A percentile compares a stretch with the other conserved stretches of the same genome.
phyloP scores from a whole-genome alignment of 2,329 filamentous ascomycete genomes.

The Drechslera avenae region DNA sequence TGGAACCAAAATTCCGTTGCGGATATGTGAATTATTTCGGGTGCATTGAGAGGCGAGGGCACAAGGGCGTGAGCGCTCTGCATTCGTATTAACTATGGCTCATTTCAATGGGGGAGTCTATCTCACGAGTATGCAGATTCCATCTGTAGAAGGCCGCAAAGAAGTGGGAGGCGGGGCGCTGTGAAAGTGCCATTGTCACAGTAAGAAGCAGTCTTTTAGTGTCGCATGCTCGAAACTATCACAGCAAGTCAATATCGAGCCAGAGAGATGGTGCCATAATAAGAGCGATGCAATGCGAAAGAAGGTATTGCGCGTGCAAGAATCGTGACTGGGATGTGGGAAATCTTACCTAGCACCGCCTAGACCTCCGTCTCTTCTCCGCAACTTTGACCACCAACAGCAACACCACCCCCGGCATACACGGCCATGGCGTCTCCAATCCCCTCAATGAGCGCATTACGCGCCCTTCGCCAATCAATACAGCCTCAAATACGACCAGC shows the following conservation, averaged over 20 bases:
- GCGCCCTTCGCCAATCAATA: constrained; percentile 37
- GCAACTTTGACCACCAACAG: constrained; percentile 24
- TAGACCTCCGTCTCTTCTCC: constrained; percentile 28
- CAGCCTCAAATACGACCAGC: constrained; percentile 22
- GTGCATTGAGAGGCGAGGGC: not conserved
- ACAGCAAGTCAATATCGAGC: not conserved
- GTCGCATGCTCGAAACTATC: not conserved
- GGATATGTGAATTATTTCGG: not conserved
- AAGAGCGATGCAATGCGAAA: constrained; percentile 4
- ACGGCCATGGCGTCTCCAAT: constrained; percentile 38
- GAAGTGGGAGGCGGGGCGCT: constrained; percentile 44
- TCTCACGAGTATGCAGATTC: constrained; percentile 41
- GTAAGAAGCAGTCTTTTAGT: not conserved
- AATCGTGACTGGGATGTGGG: constrained; percentile 3
- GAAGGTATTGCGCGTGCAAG: constrained; percentile 7
- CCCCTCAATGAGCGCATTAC: constrained; percentile 40
- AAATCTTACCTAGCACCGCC: constrained; percentile 22
- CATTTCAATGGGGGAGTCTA: not conserved
- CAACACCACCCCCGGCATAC: constrained; percentile 11
- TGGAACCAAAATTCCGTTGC: not conserved
- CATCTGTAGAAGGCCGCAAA: constrained; percentile 54
- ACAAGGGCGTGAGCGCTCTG: constrained; percentile 20
- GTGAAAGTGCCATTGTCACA: constrained; percentile 25
- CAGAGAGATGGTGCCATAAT: not conserved
- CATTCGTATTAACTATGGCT: constrained; percentile 4